Evolutionary conservation across 805 yeast genomes (phyloP).

Genomic region (Teunomyces stri): DNA sequence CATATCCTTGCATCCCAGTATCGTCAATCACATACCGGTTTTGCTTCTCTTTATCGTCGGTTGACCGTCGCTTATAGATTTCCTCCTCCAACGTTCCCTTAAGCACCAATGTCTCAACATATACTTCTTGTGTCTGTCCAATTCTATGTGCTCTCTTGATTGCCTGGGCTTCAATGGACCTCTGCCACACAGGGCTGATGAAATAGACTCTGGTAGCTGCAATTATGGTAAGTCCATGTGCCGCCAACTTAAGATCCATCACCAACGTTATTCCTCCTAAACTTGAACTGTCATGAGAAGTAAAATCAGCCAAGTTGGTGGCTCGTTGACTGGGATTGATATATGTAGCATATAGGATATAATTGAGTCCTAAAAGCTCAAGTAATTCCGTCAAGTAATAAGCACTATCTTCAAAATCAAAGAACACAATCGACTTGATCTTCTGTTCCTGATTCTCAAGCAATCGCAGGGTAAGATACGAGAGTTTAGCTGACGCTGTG

Average conservation of each 20-base stretch:
- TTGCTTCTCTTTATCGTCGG: conserved; percentile 8
- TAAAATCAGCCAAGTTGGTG: conserved; percentile 50
- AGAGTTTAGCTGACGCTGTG: conserved; percentile 60
- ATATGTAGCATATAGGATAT: conserved; percentile 63
- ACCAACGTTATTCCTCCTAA: conserved; percentile 52
- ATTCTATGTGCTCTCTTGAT: conserved; percentile 76
- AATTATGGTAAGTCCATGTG: conserved; percentile 68
- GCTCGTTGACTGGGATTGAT: conserved; percentile 51
- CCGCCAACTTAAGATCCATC: conserved; percentile 66
- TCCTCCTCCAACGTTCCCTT: conserved; percentile 67
- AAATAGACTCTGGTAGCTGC: conserved; percentile 69
- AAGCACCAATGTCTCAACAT: conserved; percentile 66
- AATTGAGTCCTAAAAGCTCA: conserved; percentile 59
- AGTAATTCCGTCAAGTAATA: conserved; percentile 63
- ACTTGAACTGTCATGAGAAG: conserved; percentile 28
- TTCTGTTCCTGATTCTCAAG: conserved; percentile 48
- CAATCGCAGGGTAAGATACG: conserved; percentile 55
- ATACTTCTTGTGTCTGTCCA: conserved; percentile 62
- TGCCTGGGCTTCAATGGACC: conserved; percentile 71
- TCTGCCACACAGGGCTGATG: conserved; percentile 70
- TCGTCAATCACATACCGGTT: conserved; percentile 54
- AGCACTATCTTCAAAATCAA: conserved; percentile 70
- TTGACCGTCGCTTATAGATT: conserved; percentile 47
- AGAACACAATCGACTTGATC: conserved; percentile 60
- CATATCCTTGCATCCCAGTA: conserved; percentile 54